These are phyloP conservation scores for Floccularia luteovirens DNA, from an alignment of 768 basidiomycete genomes.

Conservation along the genomic window DNA sequence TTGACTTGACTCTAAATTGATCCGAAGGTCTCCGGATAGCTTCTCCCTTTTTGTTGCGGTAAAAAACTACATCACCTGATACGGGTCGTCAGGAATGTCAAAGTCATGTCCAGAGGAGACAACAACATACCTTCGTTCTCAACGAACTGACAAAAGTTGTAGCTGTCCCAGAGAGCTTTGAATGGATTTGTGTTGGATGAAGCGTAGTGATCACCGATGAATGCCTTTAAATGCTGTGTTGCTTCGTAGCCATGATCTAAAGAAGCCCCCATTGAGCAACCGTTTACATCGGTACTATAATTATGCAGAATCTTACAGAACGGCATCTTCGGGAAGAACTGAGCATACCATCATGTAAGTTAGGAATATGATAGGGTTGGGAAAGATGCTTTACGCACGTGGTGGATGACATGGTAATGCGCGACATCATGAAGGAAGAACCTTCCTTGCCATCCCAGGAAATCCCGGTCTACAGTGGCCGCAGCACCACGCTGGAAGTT, in stretches of 20 bases:
- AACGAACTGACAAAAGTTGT: conserved; percentile 40
- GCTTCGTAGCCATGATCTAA: conserved; percentile 35
- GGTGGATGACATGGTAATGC: conserved; percentile 47
- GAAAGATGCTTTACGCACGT: conserved; percentile 17
- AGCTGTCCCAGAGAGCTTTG: conserved; percentile 34
- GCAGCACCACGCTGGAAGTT: conserved; percentile 43
- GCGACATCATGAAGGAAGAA: conserved; percentile 49
- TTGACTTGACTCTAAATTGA: too few species aligned
- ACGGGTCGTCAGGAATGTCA: too few species aligned
- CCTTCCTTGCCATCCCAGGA: conserved; percentile 44
- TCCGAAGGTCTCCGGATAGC: neutral
- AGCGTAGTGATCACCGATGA: conserved; percentile 37
- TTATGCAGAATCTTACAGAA: too few species aligned
- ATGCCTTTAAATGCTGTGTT: conserved; percentile 27
- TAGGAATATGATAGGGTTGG: neutral
- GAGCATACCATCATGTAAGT: conserved; percentile 1
- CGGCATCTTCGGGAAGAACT: conserved; percentile 42
- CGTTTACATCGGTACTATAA: too few species aligned
- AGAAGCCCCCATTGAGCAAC: too few species aligned
- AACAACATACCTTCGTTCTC: conserved; percentile 43
- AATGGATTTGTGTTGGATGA: conserved; percentile 20
- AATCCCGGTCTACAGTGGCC: conserved; percentile 38
- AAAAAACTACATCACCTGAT: conserved; percentile 13
- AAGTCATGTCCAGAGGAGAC: too few species aligned
- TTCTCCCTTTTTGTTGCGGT: neutral